Conservation (phyloP, 177 flowering plant genomes). For the Vitis hybrid region DNA sequence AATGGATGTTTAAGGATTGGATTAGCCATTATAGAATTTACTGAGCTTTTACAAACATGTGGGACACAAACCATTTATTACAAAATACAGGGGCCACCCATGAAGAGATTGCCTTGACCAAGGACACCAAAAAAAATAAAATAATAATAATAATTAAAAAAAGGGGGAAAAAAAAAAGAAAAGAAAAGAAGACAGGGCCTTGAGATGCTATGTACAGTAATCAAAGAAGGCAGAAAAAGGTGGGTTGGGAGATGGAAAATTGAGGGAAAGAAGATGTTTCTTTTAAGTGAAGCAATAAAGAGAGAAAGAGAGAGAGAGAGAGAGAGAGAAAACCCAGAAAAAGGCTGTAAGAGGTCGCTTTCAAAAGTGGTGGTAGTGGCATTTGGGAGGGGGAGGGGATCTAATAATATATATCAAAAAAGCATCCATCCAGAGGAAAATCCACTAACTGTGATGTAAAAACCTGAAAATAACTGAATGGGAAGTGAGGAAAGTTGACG, state of each 20-base stretch:
- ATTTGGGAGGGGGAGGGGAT: constrained; percentile 2
- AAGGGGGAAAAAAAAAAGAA: neutral
- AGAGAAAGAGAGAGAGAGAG: neutral
- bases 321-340: neutral
- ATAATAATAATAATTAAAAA: no score
- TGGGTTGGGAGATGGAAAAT: constrained; percentile 16
- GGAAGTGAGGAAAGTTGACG: neutral
- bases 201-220: constrained; percentile 15
- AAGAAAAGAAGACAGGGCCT: neutral
- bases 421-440: constrained; percentile 1
- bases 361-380: constrained; percentile 22
- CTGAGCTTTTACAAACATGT: no score
- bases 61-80: no score
- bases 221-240: constrained; percentile 10
- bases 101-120: no score
- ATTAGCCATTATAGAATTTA: no score
- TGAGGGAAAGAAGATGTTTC: constrained; percentile 25
- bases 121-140: no score
- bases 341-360: constrained; percentile 23
- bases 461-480: neutral
- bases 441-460: constrained; percentile 9
- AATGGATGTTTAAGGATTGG: no score
- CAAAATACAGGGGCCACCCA: no score
- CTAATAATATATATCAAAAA: constrained; percentile 7
- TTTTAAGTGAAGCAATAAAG: constrained; percentile 36